Evolutionary conservation across 2,329 filamentous ascomycete genomes (phyloP).

Genomic region (Colletotrichum incanum): DNA sequence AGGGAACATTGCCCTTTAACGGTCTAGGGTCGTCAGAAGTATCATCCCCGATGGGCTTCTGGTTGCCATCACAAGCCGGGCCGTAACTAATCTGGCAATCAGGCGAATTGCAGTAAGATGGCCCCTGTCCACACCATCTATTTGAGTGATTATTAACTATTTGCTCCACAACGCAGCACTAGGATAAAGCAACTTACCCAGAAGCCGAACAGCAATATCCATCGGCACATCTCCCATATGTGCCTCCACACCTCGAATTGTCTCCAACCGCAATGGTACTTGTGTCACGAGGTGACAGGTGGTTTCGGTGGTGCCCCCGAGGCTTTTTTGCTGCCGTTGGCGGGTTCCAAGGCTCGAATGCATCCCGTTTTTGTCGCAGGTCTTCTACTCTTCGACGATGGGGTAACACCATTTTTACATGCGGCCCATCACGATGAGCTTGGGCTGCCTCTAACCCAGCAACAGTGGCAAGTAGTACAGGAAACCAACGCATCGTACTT

Average conservation of each 20-base stretch:
- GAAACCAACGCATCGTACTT: constrained; percentile 48
- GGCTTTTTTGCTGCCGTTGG: constrained; percentile 45
- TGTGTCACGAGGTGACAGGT: constrained; percentile 43
- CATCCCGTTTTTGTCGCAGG: constrained; percentile 12
- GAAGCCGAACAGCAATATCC: constrained; percentile 54
- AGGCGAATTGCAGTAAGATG: constrained; percentile 47
- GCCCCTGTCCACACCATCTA: constrained; percentile 49
- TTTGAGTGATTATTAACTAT: neutral
- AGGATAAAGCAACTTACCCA: constrained; percentile 47
- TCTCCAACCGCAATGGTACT: neutral
- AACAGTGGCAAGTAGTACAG: constrained; percentile 47
- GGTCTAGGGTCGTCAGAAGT: constrained; percentile 48
- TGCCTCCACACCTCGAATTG: constrained; percentile 48
- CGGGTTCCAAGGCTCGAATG: constrained; percentile 48
- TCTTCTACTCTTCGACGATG: constrained; percentile 10
- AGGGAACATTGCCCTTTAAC: constrained; percentile 48
- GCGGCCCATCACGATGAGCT: constrained; percentile 44
- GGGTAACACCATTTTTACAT: constrained; percentile 18
- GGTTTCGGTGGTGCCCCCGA: neutral
- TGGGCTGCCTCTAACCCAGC: constrained; percentile 47
- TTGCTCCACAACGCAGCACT: neutral
- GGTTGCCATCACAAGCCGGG: constrained; percentile 51
- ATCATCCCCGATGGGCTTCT: constrained; percentile 47
- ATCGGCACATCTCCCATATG: constrained; percentile 48
- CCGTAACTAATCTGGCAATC: constrained; percentile 51